These are phyloP conservation scores for Sphaerulina vaccinii DNA, from an alignment of 2,329 filamentous ascomycete species.

Conservation along the genomic window DNA sequence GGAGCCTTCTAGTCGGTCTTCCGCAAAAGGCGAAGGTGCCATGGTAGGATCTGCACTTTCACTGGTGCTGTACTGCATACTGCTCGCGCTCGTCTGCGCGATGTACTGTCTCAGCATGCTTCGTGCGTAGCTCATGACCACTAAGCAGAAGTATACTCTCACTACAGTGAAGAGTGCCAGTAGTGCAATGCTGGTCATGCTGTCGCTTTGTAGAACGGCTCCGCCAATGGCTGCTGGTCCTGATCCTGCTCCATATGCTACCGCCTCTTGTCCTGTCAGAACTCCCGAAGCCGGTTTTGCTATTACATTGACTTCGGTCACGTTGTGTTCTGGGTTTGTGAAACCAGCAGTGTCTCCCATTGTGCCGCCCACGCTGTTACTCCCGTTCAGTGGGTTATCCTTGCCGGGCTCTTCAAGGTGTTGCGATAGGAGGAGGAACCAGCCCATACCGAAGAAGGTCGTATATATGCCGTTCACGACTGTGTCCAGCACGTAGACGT, in stretches of 20 bases:
- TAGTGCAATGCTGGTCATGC: slow-evolving; percentile 73
- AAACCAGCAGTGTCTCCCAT: slow-evolving; percentile 66
- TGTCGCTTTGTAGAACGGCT: slow-evolving; percentile 64
- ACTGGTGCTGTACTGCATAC: slow-evolving; percentile 37
- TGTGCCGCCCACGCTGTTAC: slow-evolving; percentile 49
- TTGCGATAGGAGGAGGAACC: slow-evolving; percentile 74
- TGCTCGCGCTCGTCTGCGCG: slow-evolving; percentile 33
- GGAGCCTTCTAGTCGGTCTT: slow-evolving; percentile 68
- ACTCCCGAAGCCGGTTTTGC: slow-evolving; percentile 48
- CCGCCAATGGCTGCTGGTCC: slow-evolving; percentile 54
- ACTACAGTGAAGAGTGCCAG: slow-evolving; percentile 72
- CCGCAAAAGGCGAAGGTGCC: slow-evolving; percentile 68
- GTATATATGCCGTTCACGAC: slow-evolving; percentile 81
- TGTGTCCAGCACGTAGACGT: slow-evolving; percentile 81
- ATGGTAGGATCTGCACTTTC: slow-evolving; percentile 44
- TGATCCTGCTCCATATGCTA: slow-evolving; percentile 46
- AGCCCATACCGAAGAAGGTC: slow-evolving; percentile 74
- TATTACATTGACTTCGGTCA: slow-evolving; percentile 56
- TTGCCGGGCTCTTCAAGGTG: slow-evolving; percentile 47
- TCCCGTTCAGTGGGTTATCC: slow-evolving; percentile 34
- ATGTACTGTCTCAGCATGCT: slow-evolving; percentile 71
- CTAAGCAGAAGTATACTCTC: slow-evolving; percentile 77
- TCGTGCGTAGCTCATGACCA: slow-evolving; percentile 80
- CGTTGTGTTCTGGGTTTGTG: slow-evolving; percentile 59
- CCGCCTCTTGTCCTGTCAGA: slow-evolving; percentile 52